phyloP scores from a whole-genome alignment of 495 filamentous ascomycete species.

The Penicillium flavigenum region DNA sequence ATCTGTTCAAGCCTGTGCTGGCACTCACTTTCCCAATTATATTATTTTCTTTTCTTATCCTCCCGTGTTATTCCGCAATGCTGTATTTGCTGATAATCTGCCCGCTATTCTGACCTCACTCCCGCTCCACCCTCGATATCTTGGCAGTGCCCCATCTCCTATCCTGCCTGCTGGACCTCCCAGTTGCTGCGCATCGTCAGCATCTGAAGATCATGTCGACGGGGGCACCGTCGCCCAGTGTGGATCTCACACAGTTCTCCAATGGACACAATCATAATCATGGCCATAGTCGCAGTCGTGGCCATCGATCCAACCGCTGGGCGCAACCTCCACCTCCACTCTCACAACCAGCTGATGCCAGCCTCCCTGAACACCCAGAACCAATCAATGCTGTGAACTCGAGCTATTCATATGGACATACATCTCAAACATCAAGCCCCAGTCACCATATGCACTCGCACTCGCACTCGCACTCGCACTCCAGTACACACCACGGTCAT shows the following conservation, averaged over 20 bases:
- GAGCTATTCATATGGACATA: conserved; percentile 27
- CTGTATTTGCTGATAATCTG: conserved; percentile 3
- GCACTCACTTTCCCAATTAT: conserved; percentile 3
- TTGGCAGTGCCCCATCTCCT: conserved; percentile 13
- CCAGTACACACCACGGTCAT: conserved; percentile 24
- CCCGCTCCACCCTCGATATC: conserved; percentile 14
- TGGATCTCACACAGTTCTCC: conserved; percentile 32
- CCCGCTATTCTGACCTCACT: conserved; percentile 4
- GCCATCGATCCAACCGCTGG: conserved; percentile 43
- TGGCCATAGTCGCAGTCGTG: conserved; percentile 39
- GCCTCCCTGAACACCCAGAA: conserved; percentile 19
- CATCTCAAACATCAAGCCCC: conserved; percentile 4
- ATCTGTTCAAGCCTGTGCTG: background rate
- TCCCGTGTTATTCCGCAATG: background rate
- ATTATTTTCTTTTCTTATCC: background rate
- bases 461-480: conserved; percentile 35
- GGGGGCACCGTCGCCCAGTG: conserved; percentile 33
- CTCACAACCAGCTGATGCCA: conserved; percentile 26
- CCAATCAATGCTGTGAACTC: conserved; percentile 19
- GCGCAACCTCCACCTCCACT: conserved; percentile 36
- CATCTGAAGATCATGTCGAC: conserved; percentile 39
- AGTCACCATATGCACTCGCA: conserved; percentile 27
- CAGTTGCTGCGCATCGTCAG: conserved; percentile 12
- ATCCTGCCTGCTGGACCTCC: conserved; percentile 8
- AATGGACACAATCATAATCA: conserved; percentile 33